Conservation (phyloP, 805 yeast species). For the Yamadazyma olivae region DNA sequence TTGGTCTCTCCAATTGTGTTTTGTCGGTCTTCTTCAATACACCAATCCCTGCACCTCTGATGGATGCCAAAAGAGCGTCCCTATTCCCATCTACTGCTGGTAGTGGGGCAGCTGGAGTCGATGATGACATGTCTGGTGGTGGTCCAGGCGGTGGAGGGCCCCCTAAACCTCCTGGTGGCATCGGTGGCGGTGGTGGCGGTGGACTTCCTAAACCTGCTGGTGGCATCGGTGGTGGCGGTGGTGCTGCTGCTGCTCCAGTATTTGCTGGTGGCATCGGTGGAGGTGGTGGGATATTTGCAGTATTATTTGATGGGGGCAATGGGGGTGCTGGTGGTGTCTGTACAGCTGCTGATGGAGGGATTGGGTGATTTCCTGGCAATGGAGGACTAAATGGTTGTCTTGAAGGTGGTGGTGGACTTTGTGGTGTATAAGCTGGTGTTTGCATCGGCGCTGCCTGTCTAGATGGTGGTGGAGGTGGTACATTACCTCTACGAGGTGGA, state of each 20-base stretch:
- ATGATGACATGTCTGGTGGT: constrained; percentile 30
- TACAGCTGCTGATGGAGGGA: constrained; percentile 16
- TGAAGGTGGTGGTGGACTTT: constrained; percentile 12
- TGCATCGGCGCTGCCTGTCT: constrained; percentile 3
- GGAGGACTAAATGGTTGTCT: constrained; percentile 12
- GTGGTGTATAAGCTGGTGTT: constrained; percentile 19
- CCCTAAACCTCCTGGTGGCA: constrained; percentile 20
- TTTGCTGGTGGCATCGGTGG: constrained; percentile 34
- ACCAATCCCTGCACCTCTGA: constrained; percentile 75
- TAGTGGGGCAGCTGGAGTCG: constrained; percentile 24
- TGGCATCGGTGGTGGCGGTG: constrained; percentile 15
- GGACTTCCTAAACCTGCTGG: constrained; percentile 4
- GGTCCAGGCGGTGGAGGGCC: constrained; percentile 23
- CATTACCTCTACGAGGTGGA: constrained; percentile 11
- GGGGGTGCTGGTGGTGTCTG: constrained; percentile 20
- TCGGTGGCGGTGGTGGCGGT: constrained; percentile 26
- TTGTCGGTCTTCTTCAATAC: constrained; percentile 76
- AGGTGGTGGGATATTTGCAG: constrained; percentile 6
- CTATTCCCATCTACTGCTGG: constrained; percentile 50
- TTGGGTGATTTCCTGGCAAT: constrained; percentile 19
- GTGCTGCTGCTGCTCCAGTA: constrained; percentile 15
- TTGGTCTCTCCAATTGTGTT: constrained; percentile 76
- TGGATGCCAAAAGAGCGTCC: constrained; percentile 84
- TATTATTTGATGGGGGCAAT: constrained; percentile 36
- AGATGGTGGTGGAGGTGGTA: constrained; percentile 14